Base-by-base conservation (phyloP, 2,329 filamentous ascomycete species). In the Cryphonectria radicalis region DNA sequence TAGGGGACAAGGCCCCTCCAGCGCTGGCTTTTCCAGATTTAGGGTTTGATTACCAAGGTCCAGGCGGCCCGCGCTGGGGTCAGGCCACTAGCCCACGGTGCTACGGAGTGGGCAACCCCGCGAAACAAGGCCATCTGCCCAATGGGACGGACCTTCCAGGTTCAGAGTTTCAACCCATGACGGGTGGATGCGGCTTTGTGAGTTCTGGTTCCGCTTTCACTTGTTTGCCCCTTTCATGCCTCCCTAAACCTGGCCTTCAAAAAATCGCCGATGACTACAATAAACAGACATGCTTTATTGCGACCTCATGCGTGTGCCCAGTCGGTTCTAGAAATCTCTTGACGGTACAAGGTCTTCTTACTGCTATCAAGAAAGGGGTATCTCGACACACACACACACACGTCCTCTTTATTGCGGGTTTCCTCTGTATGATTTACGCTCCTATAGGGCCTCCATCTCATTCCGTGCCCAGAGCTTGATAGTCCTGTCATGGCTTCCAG, bases 401-500 rank as follows among this genome's bases (percentile, higher is more conserved):
- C 3, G 8, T 46, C 46, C 25, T 66, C 50, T n/a, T 42, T 43
- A 4, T 59, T 28, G 25, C 35, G 13, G 46, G 1, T 19, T 22
- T 53, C 19, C 3, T 32, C 42, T 64, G 28, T 50, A n/a, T 8
- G 22, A 19, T n/a, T 50, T 50, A 50, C 8, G 8, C 46, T 40
- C 28, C 40, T 68, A 72, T 35, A 73, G 35, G 46, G 68, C 55
- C 67, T 74, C 71, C 69, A 67, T 69, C 78, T 94, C 93, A 75
- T 97, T 95, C 74, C 94, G 89, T 5, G 93, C 93, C 96, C 96
- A 99, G 2, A 99, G 85, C 84, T 99, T 99, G 66, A 98, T 93
- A 1, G 95, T 98, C 68, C 95, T 89, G 81, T 99, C 96, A 79
- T 97, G 93, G 3, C 96, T 95, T 75, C 94, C 94, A 79, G 94